These are phyloP conservation scores for Epichloe baconii DNA, from an alignment of 2,329 filamentous ascomycete species.

Conservation along the genomic window DNA sequence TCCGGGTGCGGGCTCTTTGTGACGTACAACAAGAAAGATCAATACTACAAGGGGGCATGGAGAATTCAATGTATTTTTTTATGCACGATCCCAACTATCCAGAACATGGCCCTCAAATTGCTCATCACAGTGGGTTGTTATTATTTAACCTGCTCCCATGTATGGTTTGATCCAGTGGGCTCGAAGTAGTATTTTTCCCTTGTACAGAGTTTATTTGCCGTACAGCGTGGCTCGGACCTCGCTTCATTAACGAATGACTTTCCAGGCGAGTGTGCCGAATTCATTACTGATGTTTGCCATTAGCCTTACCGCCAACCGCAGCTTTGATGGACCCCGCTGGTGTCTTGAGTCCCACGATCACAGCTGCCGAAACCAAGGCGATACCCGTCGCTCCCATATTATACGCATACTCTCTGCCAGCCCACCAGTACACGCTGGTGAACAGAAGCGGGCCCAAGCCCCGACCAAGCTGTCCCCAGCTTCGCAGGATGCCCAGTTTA, in stretches of 20 bases:
- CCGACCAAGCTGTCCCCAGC: constrained; percentile 74
- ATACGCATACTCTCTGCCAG: constrained; percentile 77
- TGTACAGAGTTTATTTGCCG: not conserved
- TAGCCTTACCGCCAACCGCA: not conserved
- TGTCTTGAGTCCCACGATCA: constrained; percentile 58
- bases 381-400: constrained; percentile 69
- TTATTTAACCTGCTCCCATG: no score
- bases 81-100: no score
- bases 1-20: constrained; percentile 20
- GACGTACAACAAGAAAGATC: no score
- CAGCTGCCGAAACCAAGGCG: constrained; percentile 55
- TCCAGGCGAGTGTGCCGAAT: not conserved
- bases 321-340: constrained; percentile 27
- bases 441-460: constrained; percentile 81
- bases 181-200: no score
- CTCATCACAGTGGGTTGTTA: no score
- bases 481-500: constrained; percentile 72
- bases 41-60: no score
- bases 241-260: not conserved
- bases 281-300: constrained; percentile 9
- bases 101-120: no score
- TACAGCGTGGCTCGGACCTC: not conserved
- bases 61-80: no score
- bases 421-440: constrained; percentile 97
- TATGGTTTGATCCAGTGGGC: no score